phyloP scores from a whole-genome alignment of 257 asterid species.

The Euphrasia confusa region DNA sequence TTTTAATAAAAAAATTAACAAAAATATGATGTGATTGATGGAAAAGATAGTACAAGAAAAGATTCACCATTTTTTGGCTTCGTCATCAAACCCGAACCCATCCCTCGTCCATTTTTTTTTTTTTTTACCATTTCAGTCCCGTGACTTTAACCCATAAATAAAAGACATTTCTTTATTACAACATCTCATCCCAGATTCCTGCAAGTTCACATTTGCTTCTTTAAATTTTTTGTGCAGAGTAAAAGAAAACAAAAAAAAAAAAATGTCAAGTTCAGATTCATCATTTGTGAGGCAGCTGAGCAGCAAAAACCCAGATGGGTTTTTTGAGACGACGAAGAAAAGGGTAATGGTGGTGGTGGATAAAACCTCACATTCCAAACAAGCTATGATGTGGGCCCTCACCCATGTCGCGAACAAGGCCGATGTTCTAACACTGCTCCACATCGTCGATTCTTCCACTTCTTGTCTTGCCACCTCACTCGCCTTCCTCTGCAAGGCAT shows the following conservation, averaged over 20 bases:
- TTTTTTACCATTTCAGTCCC: conserved; percentile 15
- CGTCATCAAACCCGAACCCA: conserved; percentile 35
- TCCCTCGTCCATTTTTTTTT: neutral
- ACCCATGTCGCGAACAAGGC: conserved; percentile 78
- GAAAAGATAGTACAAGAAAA: conserved; percentile 26
- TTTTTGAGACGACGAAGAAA: conserved; percentile 53
- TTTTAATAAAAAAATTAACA: too few relatives aligned
- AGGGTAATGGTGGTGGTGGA: conserved; percentile 94
- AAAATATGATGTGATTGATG: conserved; percentile 26
- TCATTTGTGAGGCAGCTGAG: too few relatives aligned
- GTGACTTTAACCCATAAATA: conserved; percentile 28
- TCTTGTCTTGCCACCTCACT: conserved; percentile 59
- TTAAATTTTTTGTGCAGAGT: too few relatives aligned
- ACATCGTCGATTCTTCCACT: conserved; percentile 33
- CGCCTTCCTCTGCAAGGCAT: conserved; percentile 79
- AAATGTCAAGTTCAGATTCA: too few relatives aligned
- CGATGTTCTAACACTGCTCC: conserved; percentile 73
- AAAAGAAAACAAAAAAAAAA: too few relatives aligned
- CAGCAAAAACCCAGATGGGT: too few relatives aligned
- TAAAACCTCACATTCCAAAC: conserved; percentile 53
- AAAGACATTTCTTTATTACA: too few relatives aligned
- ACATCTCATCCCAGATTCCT: too few relatives aligned
- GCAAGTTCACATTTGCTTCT: too few relatives aligned
- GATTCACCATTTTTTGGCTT: conserved; percentile 23
- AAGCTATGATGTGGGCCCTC: conserved; percentile 98